Evolutionary conservation across 176 grass and related monocot species (phyloP).

Genomic region (Oropetium thomaeum): DNA sequence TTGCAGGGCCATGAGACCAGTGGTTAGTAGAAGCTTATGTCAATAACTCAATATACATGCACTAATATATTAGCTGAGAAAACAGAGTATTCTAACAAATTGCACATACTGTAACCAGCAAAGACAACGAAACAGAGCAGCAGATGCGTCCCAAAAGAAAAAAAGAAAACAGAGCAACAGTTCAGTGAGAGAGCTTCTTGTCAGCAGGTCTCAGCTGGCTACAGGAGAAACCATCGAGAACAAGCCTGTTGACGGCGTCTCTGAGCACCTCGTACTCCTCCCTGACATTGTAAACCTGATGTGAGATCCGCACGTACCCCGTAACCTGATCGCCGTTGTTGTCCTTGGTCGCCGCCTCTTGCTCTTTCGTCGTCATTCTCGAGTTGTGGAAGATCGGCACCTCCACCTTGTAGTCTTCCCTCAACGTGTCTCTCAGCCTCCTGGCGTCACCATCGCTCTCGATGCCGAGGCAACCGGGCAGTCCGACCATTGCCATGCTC

Average conservation of each 20-base stretch:
- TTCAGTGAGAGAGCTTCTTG: constrained; percentile 26
- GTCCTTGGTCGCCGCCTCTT: constrained; percentile 32
- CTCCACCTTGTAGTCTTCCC: constrained; percentile 81
- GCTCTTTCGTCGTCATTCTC: constrained; percentile 26
- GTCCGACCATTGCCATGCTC: constrained; percentile 93
- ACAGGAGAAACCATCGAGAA: constrained; percentile 73
- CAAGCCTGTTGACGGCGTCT: constrained; percentile 79
- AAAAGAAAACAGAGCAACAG: neutral
- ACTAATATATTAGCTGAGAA: too few species aligned
- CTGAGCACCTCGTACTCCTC: constrained; percentile 71
- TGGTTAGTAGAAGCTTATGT: too few species aligned
- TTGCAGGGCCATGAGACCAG: too few species aligned
- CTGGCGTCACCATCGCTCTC: constrained; percentile 60
- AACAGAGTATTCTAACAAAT: too few species aligned
- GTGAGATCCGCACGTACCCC: constrained; percentile 88
- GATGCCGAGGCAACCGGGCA: constrained; percentile 60
- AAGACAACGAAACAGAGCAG: too few species aligned
- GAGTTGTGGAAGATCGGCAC: constrained; percentile 82
- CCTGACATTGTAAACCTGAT: constrained; percentile 93
- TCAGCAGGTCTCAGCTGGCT: constrained; percentile 38
- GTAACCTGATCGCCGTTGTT: constrained; percentile 42
- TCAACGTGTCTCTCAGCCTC: constrained; percentile 54
- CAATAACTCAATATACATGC: too few species aligned
- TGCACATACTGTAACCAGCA: too few species aligned
- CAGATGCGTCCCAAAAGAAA: too few species aligned